Evolutionary conservation across 768 basidiomycete species (phyloP).

Genomic region (Psilocybe tampanensis): DNA sequence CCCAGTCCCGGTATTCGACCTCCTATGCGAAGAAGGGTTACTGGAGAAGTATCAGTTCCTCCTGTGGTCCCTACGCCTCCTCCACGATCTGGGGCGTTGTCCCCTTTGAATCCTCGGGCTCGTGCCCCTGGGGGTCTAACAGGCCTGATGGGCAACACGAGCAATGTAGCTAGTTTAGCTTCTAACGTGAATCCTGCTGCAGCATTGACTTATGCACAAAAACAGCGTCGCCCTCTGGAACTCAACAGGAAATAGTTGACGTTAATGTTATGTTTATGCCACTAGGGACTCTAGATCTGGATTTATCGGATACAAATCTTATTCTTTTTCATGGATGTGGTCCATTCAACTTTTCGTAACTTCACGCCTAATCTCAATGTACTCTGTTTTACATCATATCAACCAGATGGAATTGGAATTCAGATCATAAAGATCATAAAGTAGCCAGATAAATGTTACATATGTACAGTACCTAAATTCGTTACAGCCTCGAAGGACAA

Average conservation of each 20-base stretch:
- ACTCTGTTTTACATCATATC: not conserved
- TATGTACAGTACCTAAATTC: not conserved
- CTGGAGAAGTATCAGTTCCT: constrained; percentile 46
- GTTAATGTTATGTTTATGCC: not conserved
- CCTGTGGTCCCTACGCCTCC: constrained; percentile 26
- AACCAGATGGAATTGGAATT: not conserved
- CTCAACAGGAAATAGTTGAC: constrained; percentile 28
- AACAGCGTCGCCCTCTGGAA: constrained; percentile 33
- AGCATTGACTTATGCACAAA: constrained; percentile 37
- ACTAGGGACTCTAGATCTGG: not conserved
- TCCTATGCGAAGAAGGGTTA: constrained; percentile 61
- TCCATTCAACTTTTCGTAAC: no score
- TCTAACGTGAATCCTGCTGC: constrained; percentile 29
- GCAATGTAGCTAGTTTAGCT: constrained; percentile 14
- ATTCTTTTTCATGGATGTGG: not conserved
- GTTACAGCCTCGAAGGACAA: constrained; percentile 12
- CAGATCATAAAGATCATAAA: not conserved
- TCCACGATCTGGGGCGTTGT: constrained; percentile 53
- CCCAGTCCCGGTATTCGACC: constrained; percentile 37
- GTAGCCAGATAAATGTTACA: not conserved
- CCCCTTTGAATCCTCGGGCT: constrained; percentile 75
- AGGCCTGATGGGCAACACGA: constrained; percentile 22
- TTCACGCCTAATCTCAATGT: not conserved
- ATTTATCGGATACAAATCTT: not conserved
- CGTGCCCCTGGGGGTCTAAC: constrained; percentile 49